Conservation (phyloP, 305 asterid genomes). For the Caryopteris hybrid region DNA sequence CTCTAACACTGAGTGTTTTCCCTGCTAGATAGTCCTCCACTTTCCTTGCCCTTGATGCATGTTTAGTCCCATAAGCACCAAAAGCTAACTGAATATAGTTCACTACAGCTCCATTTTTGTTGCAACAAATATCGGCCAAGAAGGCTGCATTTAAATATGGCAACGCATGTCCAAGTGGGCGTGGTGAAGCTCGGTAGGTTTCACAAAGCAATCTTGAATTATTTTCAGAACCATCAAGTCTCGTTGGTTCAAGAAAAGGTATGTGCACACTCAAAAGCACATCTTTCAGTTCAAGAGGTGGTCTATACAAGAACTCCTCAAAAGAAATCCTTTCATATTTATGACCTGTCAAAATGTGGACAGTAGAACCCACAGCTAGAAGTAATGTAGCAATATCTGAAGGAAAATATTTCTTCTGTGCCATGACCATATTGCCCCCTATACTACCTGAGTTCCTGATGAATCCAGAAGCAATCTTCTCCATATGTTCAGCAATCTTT, state of each 20-base stretch:
- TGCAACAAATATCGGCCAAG: slow-evolving; percentile 56
- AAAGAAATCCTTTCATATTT: slow-evolving; percentile 37
- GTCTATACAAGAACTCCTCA: slow-evolving; percentile 64
- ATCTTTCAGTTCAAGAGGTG: slow-evolving; percentile 44
- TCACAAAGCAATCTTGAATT: slow-evolving; percentile 51
- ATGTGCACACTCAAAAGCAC: slow-evolving; percentile 61
- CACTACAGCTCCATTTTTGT: slow-evolving; percentile 32
- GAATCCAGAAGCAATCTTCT: slow-evolving; percentile 50
- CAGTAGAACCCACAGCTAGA: slow-evolving; percentile 57
- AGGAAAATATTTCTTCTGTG: slow-evolving; percentile 77
- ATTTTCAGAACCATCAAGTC: slow-evolving; percentile 20
- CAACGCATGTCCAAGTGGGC: slow-evolving; percentile 87
- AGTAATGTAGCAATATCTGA: slow-evolving; percentile 81
- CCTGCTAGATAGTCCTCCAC: slow-evolving; percentile 59
- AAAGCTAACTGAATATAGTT: slow-evolving; percentile 36
- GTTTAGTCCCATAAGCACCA: slow-evolving; percentile 62
- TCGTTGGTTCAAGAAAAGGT: slow-evolving; percentile 40
- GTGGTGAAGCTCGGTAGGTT: slow-evolving; percentile 80
- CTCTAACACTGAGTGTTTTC: slow-evolving; percentile 29
- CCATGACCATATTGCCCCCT: slow-evolving; percentile 90
- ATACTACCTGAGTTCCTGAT: slow-evolving; percentile 80
- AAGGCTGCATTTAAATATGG: slow-evolving; percentile 89
- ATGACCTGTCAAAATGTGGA: slow-evolving; percentile 38
- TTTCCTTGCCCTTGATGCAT: slow-evolving; percentile 43
- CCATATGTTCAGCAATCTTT: slow-evolving; percentile 26